phyloP scores from a whole-genome alignment of 306 rosid species.

The Vachellia pachyceras region DNA sequence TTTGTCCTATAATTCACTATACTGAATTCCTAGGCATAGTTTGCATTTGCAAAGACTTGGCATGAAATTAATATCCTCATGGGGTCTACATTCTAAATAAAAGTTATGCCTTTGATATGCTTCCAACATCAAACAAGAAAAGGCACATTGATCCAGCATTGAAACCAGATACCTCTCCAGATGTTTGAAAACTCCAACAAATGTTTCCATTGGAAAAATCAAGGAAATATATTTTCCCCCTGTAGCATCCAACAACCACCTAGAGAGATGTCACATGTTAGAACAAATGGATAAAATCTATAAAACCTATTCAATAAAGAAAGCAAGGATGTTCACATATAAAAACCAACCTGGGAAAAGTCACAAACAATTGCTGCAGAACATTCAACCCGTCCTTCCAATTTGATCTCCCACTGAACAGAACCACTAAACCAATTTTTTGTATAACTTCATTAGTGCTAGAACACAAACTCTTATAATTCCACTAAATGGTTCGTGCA shows the following conservation, averaged over 20 bases:
- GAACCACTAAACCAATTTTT: constrained; percentile 78
- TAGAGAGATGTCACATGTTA: constrained; percentile 40
- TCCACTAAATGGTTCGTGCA: constrained; percentile 14
- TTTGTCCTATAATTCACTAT: background rate
- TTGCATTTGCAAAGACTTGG: constrained; percentile 21
- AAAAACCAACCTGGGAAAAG: constrained; percentile 76
- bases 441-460: constrained; percentile 40
- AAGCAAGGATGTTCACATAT: constrained; percentile 20
- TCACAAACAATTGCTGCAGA: constrained; percentile 80
- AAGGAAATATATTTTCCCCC: constrained; percentile 85
- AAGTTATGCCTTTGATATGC: constrained; percentile 15
- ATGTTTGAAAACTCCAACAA: constrained; percentile 84
- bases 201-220: constrained; percentile 69
- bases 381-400: constrained; percentile 90
- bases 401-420: constrained; percentile 79
- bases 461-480: constrained; percentile 29
- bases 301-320: constrained; percentile 16
- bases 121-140: constrained; percentile 33
- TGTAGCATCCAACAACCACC: constrained; percentile 96
- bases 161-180: constrained; percentile 72
- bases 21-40: background rate
- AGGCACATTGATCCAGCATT: constrained; percentile 14
- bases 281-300: constrained; percentile 36
- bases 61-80: constrained; percentile 23
- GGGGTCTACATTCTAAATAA: background rate